Evolutionary conservation across 306 rosid species (phyloP).

Genomic region (Inga oerstediana): DNA sequence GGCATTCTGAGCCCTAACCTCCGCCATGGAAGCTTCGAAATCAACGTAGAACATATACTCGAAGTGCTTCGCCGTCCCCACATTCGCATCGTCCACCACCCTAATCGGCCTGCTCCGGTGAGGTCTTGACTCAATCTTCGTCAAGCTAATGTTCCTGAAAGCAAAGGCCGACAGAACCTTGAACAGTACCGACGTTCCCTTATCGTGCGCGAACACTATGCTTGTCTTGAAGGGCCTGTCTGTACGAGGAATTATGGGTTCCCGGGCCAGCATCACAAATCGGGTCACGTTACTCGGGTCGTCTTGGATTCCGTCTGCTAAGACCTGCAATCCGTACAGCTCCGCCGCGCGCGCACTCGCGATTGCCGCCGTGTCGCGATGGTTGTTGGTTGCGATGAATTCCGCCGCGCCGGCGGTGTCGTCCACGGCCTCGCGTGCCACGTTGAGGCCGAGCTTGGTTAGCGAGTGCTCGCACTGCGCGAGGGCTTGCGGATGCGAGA

Average conservation of each 20-base stretch:
- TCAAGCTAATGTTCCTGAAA: slow-evolving; percentile 82
- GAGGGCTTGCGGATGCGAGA: slow-evolving; percentile 93
- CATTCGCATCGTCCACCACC: slow-evolving; percentile 70
- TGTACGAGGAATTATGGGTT: slow-evolving; percentile 85
- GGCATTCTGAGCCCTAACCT: slow-evolving; percentile 88
- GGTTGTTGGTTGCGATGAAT: slow-evolving; percentile 65
- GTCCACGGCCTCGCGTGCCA: slow-evolving; percentile 89
- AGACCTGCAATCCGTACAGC: slow-evolving; percentile 70
- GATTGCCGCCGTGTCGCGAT: slow-evolving; percentile 85
- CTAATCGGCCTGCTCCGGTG: slow-evolving; percentile 87
- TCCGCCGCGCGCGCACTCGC: slow-evolving; percentile 92
- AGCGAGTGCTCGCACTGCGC: slow-evolving; percentile 87
- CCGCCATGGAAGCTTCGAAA: slow-evolving; percentile 97
- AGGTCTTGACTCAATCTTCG: slow-evolving; percentile 95
- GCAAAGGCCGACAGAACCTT: slow-evolving; percentile 95
- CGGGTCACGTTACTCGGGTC: slow-evolving; percentile 91
- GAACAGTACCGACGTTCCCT: slow-evolving; percentile 85
- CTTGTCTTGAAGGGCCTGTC: slow-evolving; percentile 95
- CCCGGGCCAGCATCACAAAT: slow-evolving; percentile 92
- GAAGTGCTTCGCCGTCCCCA: slow-evolving; percentile 92
- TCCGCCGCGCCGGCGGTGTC: slow-evolving; percentile 98
- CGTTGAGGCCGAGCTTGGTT: slow-evolving; percentile 84
- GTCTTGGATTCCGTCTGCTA: slow-evolving; percentile 88
- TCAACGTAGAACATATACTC: slow-evolving; percentile 91
- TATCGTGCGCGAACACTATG: slow-evolving; percentile 93